These are phyloP conservation scores for Saprolegnia parasitica DNA, from an alignment of 352 stramenopile genomes.

Conservation along the genomic window DNA sequence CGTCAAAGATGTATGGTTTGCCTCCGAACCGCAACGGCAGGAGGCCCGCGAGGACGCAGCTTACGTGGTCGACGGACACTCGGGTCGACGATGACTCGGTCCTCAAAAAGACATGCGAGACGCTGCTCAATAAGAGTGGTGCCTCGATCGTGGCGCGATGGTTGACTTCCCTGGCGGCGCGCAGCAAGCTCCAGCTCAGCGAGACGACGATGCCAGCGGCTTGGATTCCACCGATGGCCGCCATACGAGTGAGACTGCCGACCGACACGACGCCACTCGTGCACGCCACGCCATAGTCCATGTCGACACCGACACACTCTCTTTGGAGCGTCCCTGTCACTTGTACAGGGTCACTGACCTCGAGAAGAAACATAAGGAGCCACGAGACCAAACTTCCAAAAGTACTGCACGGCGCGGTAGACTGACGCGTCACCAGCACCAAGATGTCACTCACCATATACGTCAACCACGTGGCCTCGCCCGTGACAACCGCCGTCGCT, in stretches of 20 bases:
- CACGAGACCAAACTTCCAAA: neutral
- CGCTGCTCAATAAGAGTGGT: neutral
- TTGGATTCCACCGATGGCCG: neutral
- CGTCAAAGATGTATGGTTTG: neutral
- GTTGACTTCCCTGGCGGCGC: too few species aligned
- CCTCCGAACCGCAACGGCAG: neutral
- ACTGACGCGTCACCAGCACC: too few species aligned
- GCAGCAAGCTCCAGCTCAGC: too few species aligned
- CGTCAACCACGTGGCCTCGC: conserved; percentile 2
- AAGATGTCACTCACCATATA: neutral
- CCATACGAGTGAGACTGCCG: neutral
- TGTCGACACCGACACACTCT: neutral
- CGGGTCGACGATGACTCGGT: neutral
- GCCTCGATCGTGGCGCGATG: neutral
- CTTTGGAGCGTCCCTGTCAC: neutral
- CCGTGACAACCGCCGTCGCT: neutral
- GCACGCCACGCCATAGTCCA: neutral
- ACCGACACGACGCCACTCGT: neutral
- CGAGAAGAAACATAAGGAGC: neutral
- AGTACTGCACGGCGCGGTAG: neutral
- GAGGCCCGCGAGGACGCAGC: neutral
- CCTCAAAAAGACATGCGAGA: neutral
- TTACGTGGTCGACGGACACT: neutral
- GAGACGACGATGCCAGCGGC: neutral
- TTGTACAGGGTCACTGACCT: neutral